Conservation (phyloP, 208 protist species). For the Leishmania major region DNA sequence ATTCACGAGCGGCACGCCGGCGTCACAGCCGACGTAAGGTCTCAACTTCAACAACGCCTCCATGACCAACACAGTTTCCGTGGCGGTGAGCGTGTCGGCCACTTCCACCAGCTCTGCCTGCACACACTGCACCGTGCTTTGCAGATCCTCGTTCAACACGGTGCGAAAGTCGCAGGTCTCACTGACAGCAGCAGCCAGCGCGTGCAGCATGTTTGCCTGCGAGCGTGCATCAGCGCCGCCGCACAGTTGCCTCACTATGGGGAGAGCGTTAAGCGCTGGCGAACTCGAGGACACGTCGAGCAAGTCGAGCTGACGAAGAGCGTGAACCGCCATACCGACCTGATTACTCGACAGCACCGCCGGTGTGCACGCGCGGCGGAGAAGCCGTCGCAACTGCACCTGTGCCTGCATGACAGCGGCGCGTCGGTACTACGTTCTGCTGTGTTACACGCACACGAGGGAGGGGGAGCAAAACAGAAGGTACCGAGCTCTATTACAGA, state of each 20-base stretch:
- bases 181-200: conserved; percentile 33
- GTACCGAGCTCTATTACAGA: background rate
- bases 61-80: conserved; percentile 56
- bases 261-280: conserved; percentile 9
- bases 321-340: conserved; percentile 45
- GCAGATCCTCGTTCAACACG: conserved; percentile 23
- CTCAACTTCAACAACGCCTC: conserved; percentile 52
- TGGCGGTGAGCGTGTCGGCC: conserved; percentile 41
- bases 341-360: conserved; percentile 49
- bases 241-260: conserved; percentile 26
- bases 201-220: conserved; percentile 56
- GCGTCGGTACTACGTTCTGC: background rate
- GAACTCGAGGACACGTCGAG: conserved; percentile 11
- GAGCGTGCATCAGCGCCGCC: conserved; percentile 39
- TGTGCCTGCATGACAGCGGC: conserved; percentile 4
- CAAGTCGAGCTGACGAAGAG: conserved; percentile 41
- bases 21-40: conserved; percentile 27
- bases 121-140: conserved; percentile 28
- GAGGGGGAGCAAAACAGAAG: background rate
- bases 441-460: background rate
- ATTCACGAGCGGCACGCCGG: conserved; percentile 2
- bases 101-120: conserved; percentile 36
- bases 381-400: conserved; percentile 20
- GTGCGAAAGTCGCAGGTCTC: conserved; percentile 33
- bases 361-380: conserved; percentile 32